Evolutionary conservation across 1,284 basidiomycete genomes (phyloP).

Genomic region (Moesziomyces aphidis): DNA sequence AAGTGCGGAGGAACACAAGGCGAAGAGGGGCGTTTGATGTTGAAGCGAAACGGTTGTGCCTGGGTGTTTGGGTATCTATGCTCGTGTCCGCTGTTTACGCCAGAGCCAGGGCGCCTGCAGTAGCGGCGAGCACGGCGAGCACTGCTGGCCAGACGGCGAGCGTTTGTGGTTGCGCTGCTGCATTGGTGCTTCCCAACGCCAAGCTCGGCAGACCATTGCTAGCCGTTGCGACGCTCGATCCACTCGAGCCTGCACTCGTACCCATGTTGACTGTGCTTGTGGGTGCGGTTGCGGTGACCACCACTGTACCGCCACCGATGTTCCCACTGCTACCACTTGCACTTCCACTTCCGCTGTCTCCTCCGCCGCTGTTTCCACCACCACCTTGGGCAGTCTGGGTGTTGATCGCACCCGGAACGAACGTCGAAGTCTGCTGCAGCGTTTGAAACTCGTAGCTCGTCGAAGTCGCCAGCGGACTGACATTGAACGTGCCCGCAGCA

Average conservation of each 20-base stretch:
- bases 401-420: slow-evolving; percentile 9
- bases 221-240: slow-evolving; percentile 1
- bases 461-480: slow-evolving; percentile 45
- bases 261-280: slow-evolving; percentile 10
- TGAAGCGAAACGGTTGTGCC: too few species aligned
- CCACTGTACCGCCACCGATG: slow-evolving; percentile 17
- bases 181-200: slow-evolving; percentile 9
- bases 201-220: slow-evolving; percentile 19
- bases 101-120: too few species aligned
- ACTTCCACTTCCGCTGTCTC: slow-evolving; percentile 2
- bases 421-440: slow-evolving; percentile 37
- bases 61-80: too few species aligned
- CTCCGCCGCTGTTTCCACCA: not conserved
- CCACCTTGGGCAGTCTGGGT: not conserved
- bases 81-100: too few species aligned
- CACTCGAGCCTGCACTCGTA: not conserved
- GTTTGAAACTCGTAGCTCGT: slow-evolving; percentile 39
- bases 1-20: too few species aligned
- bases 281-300: slow-evolving; percentile 25
- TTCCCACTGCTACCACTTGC: slow-evolving; percentile 1
- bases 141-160: too few species aligned
- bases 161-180: not conserved
- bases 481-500: slow-evolving; percentile 55
- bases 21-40: too few species aligned
- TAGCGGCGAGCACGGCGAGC: too few species aligned